Evolutionary conservation across 345 rosid species (phyloP).

Genomic region (Salix caprea): DNA sequence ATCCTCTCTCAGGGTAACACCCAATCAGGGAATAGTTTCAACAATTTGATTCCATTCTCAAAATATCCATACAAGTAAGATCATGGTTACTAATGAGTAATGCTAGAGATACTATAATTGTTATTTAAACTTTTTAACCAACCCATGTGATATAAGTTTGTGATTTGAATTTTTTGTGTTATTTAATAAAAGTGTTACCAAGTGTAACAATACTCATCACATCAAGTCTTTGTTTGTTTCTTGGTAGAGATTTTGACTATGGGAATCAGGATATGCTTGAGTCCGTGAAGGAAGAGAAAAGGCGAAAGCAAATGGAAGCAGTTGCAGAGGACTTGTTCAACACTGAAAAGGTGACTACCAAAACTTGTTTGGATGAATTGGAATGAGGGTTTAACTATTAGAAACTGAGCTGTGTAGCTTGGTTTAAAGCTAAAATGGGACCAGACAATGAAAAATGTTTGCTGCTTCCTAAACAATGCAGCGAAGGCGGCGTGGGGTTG

Average conservation of each 20-base stretch:
- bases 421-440: background rate
- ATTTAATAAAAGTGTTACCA: background rate
- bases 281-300: conserved; percentile 72
- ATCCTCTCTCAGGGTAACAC: conserved; percentile 37
- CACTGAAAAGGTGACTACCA: conserved; percentile 51
- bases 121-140: no score
- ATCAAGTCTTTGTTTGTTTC: background rate
- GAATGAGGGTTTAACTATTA: background rate
- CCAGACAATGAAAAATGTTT: background rate
- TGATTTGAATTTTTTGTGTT: background rate
- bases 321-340: conserved; percentile 80
- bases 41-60: conserved; percentile 75
- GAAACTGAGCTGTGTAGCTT: background rate
- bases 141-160: background rate
- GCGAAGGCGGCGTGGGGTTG: conserved; percentile 57
- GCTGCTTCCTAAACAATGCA: conserved; percentile 24
- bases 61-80: conserved; percentile 78
- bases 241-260: conserved; percentile 46
- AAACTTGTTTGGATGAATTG: background rate
- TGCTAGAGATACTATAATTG: no score
- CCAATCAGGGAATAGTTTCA: conserved; percentile 84
- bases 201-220: no score
- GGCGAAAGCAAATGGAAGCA: conserved; percentile 80
- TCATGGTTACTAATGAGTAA: background rate
- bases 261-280: conserved; percentile 46